These are phyloP conservation scores for Knufia fluminis DNA, from an alignment of 2,329 filamentous ascomycete species.

Conservation along the genomic window DNA sequence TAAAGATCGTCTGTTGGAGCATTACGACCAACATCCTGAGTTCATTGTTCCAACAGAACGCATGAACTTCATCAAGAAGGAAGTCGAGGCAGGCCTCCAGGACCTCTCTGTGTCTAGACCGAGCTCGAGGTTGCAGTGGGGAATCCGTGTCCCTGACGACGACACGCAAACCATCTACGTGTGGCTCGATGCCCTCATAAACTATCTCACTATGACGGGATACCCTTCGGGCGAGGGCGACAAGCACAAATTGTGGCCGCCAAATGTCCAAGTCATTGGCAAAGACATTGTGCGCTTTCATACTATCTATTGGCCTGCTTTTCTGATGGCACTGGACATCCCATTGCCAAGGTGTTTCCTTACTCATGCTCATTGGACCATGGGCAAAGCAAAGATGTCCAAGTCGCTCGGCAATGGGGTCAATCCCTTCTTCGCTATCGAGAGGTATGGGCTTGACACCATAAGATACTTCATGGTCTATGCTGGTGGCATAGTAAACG, in stretches of 20 bases:
- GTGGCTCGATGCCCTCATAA: conserved; percentile 92
- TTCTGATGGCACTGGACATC: conserved; percentile 79
- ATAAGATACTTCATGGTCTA: conserved; percentile 84
- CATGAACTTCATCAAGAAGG: conserved; percentile 68
- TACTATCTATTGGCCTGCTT: conserved; percentile 94
- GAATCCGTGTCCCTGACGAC: conserved; percentile 79
- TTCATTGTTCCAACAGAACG: conserved; percentile 66
- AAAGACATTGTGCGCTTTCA: conserved; percentile 96
- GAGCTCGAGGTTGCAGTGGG: conserved; percentile 68
- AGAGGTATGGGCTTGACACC: conserved; percentile 77
- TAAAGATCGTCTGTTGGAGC: conserved; percentile 64
- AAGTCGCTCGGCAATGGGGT: conserved; percentile 94
- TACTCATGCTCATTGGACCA: conserved; percentile 91
- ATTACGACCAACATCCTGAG: conserved; percentile 66
- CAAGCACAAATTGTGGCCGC: conserved; percentile 66
- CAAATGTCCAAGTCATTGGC: conserved; percentile 83
- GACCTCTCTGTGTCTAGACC: conserved; percentile 88
- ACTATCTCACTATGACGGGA: conserved; percentile 81
- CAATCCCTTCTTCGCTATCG: conserved; percentile 82
- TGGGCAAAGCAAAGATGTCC: conserved; percentile 88
- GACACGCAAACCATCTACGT: conserved; percentile 87
- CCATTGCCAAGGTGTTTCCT: conserved; percentile 70
- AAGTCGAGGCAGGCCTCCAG: conserved; percentile 67
- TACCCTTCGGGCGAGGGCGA: conserved; percentile 68
- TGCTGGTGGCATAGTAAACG: conserved; percentile 65